phyloP scores from a whole-genome alignment of 1,284 basidiomycete genomes.

The Ceratorhiza oryzae-sativae region DNA sequence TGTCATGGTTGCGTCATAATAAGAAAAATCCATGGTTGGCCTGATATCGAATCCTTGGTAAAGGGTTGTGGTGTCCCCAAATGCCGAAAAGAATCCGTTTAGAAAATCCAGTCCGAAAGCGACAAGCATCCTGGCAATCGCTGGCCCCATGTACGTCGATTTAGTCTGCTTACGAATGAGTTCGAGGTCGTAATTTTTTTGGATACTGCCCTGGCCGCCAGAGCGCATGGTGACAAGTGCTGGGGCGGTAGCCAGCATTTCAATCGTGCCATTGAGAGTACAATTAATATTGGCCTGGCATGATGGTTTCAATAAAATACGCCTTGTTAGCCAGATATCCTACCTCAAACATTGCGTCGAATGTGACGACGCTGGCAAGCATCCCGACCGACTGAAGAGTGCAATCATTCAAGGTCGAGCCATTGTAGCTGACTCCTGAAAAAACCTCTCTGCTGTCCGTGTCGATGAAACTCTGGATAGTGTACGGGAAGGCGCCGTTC shows the following conservation, averaged over 20 bases:
- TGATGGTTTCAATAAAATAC: not conserved
- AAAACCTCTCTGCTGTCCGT: not conserved
- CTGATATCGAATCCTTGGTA: not conserved
- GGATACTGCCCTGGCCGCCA: not conserved
- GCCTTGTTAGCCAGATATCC: no score
- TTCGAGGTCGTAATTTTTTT: not conserved
- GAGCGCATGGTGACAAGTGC: not conserved
- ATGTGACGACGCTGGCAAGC: not conserved
- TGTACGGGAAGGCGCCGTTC: constrained; percentile 12
- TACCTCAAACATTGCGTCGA: not conserved
- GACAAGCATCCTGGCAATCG: not conserved
- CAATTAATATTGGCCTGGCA: constrained; percentile 6
- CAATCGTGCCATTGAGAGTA: not conserved
- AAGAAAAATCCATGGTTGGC: not conserved
- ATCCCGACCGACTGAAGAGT: not conserved
- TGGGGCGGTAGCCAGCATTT: constrained; percentile 1
- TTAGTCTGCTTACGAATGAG: not conserved
- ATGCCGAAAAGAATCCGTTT: not conserved
- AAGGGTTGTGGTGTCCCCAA: not conserved
- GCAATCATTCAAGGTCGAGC: not conserved
- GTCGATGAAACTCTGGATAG: constrained; percentile 1
- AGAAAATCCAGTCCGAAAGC: constrained; percentile 4
- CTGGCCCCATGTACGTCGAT: not conserved
- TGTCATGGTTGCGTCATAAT: not conserved
- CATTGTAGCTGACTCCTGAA: not conserved